A percentile compares a stretch with the other conserved stretches of the same genome.
Evolutionary conservation across 2,329 filamentous ascomycete species (phyloP).

Genomic region (Thermothelomyces thermophilus): DNA sequence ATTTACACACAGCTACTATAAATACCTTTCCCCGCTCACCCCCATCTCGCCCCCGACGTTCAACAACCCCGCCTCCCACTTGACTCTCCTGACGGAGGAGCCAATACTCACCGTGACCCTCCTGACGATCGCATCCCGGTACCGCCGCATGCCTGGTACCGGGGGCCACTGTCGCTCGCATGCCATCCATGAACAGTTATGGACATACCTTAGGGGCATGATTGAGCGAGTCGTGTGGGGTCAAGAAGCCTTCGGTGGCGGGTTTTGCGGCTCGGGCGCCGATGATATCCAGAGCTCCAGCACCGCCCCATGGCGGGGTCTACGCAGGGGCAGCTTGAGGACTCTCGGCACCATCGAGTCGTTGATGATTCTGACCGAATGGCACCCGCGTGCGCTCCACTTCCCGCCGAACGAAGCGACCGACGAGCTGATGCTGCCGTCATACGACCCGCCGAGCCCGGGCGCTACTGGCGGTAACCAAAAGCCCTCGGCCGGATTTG

Average conservation of each 20-base stretch:
- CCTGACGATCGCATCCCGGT: constrained; percentile 83
- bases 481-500: constrained; percentile 52
- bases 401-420: constrained; percentile 78
- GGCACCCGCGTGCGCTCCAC: constrained; percentile 90
- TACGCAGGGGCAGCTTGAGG: constrained; percentile 71
- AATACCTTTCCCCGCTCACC: constrained; percentile 82
- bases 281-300: constrained; percentile 57
- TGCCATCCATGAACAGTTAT: constrained; percentile 90
- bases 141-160: constrained; percentile 71
- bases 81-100: constrained; percentile 77
- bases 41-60: constrained; percentile 92
- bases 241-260: constrained; percentile 89
- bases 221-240: constrained; percentile 93
- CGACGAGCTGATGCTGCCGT: constrained; percentile 60
- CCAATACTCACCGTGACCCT: constrained; percentile 89
- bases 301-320: constrained; percentile 62
- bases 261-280: constrained; percentile 68
- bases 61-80: constrained; percentile 70
- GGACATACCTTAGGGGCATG: constrained; percentile 91
- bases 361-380: constrained; percentile 88
- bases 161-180: constrained; percentile 78
- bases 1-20: constrained; percentile 76
- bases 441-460: constrained; percentile 44
- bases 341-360: constrained; percentile 93
- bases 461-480: constrained; percentile 36